These are phyloP conservation scores for Russula brevipes DNA, from an alignment of 768 basidiomycete genomes.

Conservation along the genomic window DNA sequence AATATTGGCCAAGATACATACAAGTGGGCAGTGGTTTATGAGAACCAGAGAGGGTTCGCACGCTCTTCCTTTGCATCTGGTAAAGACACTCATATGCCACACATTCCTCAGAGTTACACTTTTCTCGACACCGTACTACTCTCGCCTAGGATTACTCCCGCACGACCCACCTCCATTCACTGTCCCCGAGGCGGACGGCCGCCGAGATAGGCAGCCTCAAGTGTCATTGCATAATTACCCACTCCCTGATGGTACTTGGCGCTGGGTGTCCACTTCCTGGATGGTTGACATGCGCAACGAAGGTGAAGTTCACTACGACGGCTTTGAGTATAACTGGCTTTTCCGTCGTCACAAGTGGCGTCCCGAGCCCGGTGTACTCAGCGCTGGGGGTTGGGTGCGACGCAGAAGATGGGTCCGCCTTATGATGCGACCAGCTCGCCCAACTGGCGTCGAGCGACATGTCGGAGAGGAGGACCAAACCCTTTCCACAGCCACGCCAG, in stretches of 20 bases:
- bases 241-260: conserved; percentile 76
- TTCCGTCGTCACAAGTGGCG: conserved; percentile 68
- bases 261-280: conserved; percentile 75
- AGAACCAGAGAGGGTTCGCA: conserved; percentile 74
- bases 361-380: conserved; percentile 51
- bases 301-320: conserved; percentile 74
- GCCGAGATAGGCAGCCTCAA: conserved; percentile 43
- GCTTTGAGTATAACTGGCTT: conserved; percentile 81
- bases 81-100: neutral
- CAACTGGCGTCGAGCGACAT: neutral
- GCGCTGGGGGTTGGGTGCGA: conserved; percentile 69
- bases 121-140: conserved; percentile 71
- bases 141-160: conserved; percentile 61
- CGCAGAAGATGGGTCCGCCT: conserved; percentile 78
- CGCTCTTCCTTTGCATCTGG: neutral
- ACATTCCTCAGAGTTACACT: conserved; percentile 45
- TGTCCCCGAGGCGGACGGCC: conserved; percentile 37
- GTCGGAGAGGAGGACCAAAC: neutral
- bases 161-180: conserved; percentile 73
- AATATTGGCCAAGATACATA: conserved; percentile 46
- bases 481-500: neutral
- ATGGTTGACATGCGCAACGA: conserved; percentile 87
- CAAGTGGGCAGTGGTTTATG: conserved; percentile 74
- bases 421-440: conserved; percentile 63
- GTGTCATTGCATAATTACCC: conserved; percentile 60